Evolutionary conservation across 345 rosid species (phyloP).

Genomic region (Brassica rapa): DNA sequence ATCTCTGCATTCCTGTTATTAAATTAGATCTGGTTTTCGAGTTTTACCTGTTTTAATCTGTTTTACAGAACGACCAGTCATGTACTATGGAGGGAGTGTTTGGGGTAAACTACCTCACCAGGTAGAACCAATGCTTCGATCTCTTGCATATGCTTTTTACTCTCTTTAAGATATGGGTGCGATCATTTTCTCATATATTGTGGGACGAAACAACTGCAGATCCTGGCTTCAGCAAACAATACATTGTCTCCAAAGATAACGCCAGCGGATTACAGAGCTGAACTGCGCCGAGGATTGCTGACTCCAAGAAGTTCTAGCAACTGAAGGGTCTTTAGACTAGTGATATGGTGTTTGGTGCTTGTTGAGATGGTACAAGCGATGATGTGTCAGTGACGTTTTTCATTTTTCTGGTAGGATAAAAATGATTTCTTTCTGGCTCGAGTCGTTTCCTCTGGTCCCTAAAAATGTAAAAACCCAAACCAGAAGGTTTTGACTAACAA

Average conservation of each 20-base stretch:
- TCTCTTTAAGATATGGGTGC: not conserved
- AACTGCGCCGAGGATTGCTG: slow-evolving; percentile 33
- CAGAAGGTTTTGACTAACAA: slow-evolving; percentile 27
- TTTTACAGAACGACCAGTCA: slow-evolving; percentile 39
- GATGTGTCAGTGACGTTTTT: slow-evolving; percentile 7
- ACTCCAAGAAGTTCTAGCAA: slow-evolving; percentile 24
- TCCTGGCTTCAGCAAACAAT: slow-evolving; percentile 37
- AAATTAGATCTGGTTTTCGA: not conserved
- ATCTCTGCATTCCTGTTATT: slow-evolving; percentile 13
- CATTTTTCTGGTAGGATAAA: slow-evolving; percentile 6
- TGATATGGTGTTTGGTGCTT: slow-evolving; percentile 20
- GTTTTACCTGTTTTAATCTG: not conserved
- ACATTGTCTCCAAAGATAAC: slow-evolving; percentile 10
- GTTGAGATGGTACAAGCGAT: slow-evolving; percentile 20
- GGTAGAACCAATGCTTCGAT: slow-evolving; percentile 15
- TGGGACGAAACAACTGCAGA: slow-evolving; percentile 25
- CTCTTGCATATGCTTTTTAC: slow-evolving; percentile 2
- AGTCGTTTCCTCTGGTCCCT: slow-evolving; percentile 31
- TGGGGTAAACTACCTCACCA: slow-evolving; percentile 45
- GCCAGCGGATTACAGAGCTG: slow-evolving; percentile 22
- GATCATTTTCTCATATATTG: not conserved
- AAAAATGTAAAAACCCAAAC: slow-evolving; percentile 33
- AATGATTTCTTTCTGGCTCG: not conserved
- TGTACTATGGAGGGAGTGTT: slow-evolving; percentile 39
- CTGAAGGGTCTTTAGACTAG: slow-evolving; percentile 15